A percentile compares a stretch with the other conserved stretches of the same genome.
phyloP scores from a whole-genome alignment of 2,329 filamentous ascomycete genomes.

The Biscogniauxia marginata region DNA sequence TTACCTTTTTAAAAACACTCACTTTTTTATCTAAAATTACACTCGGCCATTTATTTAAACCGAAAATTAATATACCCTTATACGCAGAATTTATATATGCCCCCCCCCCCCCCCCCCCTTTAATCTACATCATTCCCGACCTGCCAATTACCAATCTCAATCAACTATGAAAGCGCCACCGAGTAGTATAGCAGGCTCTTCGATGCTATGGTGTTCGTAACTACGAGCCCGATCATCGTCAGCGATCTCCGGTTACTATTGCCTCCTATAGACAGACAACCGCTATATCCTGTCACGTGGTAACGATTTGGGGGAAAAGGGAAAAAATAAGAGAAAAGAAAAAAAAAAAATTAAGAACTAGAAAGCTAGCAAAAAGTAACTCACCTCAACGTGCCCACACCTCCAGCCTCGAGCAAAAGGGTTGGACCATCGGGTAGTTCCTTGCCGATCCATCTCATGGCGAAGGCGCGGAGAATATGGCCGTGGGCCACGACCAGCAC shows the following conservation, averaged over 20 bases:
- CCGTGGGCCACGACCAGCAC: constrained; percentile 84
- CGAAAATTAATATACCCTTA: not conserved
- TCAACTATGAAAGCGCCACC: constrained; percentile 66
- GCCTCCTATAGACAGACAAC: not conserved
- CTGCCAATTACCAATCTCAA: not conserved
- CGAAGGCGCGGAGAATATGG: constrained; percentile 84
- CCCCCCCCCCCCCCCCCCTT: not conserved
- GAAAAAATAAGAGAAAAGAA: not conserved
- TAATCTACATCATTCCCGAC: too few species aligned
- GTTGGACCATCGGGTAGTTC: constrained; percentile 71
- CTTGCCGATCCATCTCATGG: constrained; percentile 80
- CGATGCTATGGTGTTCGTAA: constrained; percentile 76
- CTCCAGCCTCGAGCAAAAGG: constrained; percentile 85
- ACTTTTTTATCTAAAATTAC: too few species aligned
- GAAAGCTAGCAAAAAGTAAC: constrained; percentile 13
- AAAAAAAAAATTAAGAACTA: not conserved
- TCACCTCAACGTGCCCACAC: constrained; percentile 75
- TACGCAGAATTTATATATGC: not conserved
- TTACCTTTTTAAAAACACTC: too few species aligned
- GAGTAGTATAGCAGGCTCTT: constrained; percentile 77
- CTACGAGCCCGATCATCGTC: constrained; percentile 39
- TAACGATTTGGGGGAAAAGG: too few species aligned
- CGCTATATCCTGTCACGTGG: too few species aligned
- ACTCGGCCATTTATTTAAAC: too few species aligned
- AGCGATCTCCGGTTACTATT: not conserved